Evolutionary conservation across 23 red algal species (phyloP), one percentile per base, ranked within the genome.

Genomic region (Cyanidioschyzon merolae): DNA sequence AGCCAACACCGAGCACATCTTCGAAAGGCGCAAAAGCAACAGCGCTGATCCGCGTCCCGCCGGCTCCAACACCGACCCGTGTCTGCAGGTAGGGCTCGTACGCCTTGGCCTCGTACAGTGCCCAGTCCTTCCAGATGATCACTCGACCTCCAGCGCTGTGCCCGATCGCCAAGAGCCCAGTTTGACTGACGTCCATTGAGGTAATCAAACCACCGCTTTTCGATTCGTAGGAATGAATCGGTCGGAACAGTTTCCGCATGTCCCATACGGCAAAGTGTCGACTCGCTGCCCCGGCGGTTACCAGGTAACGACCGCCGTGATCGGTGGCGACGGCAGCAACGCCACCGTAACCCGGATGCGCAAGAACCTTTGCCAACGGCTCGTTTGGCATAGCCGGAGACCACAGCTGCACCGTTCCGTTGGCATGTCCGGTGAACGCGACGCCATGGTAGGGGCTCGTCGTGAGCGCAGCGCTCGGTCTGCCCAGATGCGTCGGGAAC

Each of bases 1-100:
- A 81, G 50, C 85, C 83, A 25, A 97, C 87, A 37, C 84, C 88
- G 41, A 97, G 82, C 35, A 97, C 74, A 77, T 97, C 93, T 50
- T 97, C 93, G 77, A 86, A 97, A 1, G 93, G 88, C 67, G 87
- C 90, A 63, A 90, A 97, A 0, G 77, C 39, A n/a, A 91, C 40
- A 24, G 75, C 58, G 0, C 76, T 58, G 18, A 91, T 59, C 26
- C 50, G 63, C 26, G 38, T 76, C 34, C 88, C 94, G 63, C 63
- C 32, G 16, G n/a, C n/a, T 3, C 63, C 63, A 27, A 32, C n/a
- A 7, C 63, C 63, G 12, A 71, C 63, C 12, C 63, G 63, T 7
- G 29, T 71, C 63, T 71, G 63, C 63, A 25, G 32, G n/a, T 32
- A 25, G n/a, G 63, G 63, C 32, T 71, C 63, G 63, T 17, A 27